Evolutionary conservation across 306 rosid genomes (phyloP).

Genomic region (Quercus ilex): DNA sequence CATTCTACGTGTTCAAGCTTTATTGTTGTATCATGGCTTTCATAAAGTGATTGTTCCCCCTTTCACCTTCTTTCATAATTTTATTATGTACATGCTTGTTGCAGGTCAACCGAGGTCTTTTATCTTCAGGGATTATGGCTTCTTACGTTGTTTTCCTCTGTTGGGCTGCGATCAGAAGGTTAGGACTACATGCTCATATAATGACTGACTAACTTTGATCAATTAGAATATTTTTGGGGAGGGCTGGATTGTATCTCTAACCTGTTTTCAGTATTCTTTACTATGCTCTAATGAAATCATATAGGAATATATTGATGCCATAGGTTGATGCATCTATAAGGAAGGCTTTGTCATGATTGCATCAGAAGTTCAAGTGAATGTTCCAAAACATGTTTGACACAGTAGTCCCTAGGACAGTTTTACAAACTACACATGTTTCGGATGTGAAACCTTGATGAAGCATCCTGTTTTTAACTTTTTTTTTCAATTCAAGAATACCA

Average conservation of each 20-base stretch:
- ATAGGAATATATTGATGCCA: neutral
- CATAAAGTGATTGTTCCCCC: neutral
- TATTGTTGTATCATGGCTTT: neutral
- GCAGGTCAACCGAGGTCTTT: slow-evolving; percentile 84
- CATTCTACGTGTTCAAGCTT: neutral
- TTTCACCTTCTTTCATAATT: neutral
- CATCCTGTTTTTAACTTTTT: too few species aligned
- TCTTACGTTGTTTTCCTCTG: slow-evolving; percentile 79
- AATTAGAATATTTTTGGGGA: neutral
- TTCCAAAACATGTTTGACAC: neutral
- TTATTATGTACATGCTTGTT: slow-evolving; percentile 15
- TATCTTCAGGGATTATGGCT: slow-evolving; percentile 93
- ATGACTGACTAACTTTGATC: neutral
- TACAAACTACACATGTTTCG: neutral
- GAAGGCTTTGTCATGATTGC: neutral
- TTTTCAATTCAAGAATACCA: too few species aligned
- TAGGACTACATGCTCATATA: slow-evolving; percentile 17
- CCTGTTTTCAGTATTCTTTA: neutral
- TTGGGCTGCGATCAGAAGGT: slow-evolving; percentile 90
- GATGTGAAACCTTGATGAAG: neutral
- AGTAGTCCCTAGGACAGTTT: too few species aligned
- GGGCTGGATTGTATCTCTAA: neutral
- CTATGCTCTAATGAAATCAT: neutral
- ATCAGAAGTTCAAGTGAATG: neutral
- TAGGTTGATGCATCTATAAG: neutral